These are phyloP conservation scores for Exophiala sp. DNA, from an alignment of 2,329 filamentous ascomycete genomes.

Conservation along the genomic window DNA sequence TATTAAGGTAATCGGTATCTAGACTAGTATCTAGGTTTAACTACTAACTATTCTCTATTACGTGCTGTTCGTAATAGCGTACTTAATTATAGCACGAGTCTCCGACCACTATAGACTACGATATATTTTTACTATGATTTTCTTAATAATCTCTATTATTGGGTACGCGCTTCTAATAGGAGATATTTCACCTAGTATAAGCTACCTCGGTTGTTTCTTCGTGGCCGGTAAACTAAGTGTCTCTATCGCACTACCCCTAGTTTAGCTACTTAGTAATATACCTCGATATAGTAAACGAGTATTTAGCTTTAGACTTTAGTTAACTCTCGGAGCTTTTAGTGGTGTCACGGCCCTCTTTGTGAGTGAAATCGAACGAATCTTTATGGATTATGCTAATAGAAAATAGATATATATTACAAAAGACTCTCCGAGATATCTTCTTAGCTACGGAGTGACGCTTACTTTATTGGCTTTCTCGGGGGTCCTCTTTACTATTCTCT, in stretches of 20 bases:
- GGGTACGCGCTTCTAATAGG: constrained; percentile 68
- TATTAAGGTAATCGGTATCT: constrained; percentile 64
- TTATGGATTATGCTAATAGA: background rate
- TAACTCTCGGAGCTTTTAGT: constrained; percentile 66
- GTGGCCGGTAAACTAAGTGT: constrained; percentile 69
- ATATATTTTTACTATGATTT: constrained; percentile 60
- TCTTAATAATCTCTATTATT: constrained; percentile 60
- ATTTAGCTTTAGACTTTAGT: constrained; percentile 64
- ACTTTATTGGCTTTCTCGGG: background rate
- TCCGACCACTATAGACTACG: constrained; percentile 66
- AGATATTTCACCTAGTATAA: constrained; percentile 56
- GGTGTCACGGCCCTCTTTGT: constrained; percentile 72
- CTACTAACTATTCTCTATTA: constrained; percentile 76
- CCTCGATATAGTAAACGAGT: constrained; percentile 74
- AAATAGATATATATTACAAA: constrained; percentile 1
- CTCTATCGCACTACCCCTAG: constrained; percentile 51
- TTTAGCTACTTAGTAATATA: constrained; percentile 58
- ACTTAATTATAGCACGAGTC: constrained; percentile 62
- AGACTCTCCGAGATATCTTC: background rate
- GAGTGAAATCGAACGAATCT: constrained; percentile 27
- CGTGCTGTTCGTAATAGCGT: constrained; percentile 65
- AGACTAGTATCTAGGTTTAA: constrained; percentile 63
- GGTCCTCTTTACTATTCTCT: background rate
- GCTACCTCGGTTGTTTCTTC: constrained; percentile 72
- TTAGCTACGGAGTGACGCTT: background rate